Conservation (phyloP, 805 yeast species). For the Saccharomycopsis sp. region DNA sequence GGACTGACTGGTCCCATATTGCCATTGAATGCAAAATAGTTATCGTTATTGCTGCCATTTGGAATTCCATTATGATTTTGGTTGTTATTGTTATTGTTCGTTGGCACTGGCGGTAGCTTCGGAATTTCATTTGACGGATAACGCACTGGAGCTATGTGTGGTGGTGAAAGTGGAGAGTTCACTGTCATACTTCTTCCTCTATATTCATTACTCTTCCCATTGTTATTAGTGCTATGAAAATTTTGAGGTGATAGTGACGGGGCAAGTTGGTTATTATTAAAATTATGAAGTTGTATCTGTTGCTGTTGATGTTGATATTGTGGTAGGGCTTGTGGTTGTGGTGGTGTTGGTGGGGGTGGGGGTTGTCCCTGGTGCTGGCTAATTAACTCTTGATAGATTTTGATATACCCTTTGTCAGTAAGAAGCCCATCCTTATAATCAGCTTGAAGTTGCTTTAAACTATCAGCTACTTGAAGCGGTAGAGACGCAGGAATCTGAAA, state of each 20-base stretch:
- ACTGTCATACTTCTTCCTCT: constrained; percentile 18
- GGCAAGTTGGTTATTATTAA: constrained; percentile 8
- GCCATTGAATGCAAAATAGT: neutral
- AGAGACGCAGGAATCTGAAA: constrained; percentile 40
- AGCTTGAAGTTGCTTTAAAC: constrained; percentile 35
- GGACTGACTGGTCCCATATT: neutral
- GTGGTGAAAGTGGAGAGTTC: constrained; percentile 23
- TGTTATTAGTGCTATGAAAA: no score
- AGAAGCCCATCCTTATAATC: constrained; percentile 64
- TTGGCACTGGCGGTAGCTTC: no score
- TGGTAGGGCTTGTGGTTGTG: constrained; percentile 14
- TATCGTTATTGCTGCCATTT: neutral
- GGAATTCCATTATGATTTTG: neutral
- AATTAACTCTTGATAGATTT: constrained; percentile 31
- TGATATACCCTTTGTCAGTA: constrained; percentile 66
- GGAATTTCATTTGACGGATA: no score
- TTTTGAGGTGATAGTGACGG: constrained; percentile 6
- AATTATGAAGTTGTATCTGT: no score
- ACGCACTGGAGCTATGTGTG: no score
- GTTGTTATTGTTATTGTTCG: neutral
- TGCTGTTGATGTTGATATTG: no score
- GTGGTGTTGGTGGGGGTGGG: constrained; percentile 24
- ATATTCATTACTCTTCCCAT: neutral
- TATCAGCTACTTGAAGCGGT: constrained; percentile 31
- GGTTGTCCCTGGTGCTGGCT: constrained; percentile 23